These are phyloP conservation scores for Drosera capensis DNA, from an alignment of 148 eudicot genomes.

Conservation along the genomic window DNA sequence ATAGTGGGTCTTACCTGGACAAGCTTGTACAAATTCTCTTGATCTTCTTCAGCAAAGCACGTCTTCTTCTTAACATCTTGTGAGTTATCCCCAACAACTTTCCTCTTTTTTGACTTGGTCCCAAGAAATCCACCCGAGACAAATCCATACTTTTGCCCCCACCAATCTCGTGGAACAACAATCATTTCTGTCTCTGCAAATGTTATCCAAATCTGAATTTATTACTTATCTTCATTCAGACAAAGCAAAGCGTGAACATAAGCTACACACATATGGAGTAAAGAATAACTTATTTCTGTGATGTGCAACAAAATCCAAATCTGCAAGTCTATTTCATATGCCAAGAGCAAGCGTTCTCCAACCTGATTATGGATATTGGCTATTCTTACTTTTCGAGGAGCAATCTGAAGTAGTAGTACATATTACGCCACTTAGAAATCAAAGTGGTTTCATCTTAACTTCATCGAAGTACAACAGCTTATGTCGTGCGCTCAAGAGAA, in stretches of 20 bases:
- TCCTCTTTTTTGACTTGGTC: constrained; percentile 56
- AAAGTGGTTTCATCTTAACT: too few species aligned
- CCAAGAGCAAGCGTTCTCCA: too few species aligned
- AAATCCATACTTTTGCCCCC: constrained; percentile 82
- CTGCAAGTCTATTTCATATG: too few species aligned
- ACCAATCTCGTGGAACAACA: constrained; percentile 61
- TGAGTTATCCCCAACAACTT: constrained; percentile 18
- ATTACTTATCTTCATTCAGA: background rate
- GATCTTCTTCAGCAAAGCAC: constrained; percentile 80
- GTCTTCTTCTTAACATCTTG: constrained; percentile 27
- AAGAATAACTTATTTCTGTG: too few species aligned
- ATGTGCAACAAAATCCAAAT: too few species aligned
- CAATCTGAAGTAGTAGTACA: too few species aligned
- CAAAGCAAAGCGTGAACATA: background rate
- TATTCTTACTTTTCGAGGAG: too few species aligned
- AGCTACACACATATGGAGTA: background rate
- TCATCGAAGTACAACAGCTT: too few species aligned
- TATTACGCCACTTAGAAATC: too few species aligned
- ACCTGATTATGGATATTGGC: too few species aligned
- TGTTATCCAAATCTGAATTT: background rate
- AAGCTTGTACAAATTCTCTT: constrained; percentile 85
- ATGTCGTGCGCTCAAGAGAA: too few species aligned
- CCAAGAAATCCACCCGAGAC: constrained; percentile 80
- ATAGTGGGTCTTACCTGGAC: constrained; percentile 46
- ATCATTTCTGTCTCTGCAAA: constrained; percentile 24